phyloP scores from a whole-genome alignment of 2,329 filamentous ascomycete genomes.

The Nemania diffusa region DNA sequence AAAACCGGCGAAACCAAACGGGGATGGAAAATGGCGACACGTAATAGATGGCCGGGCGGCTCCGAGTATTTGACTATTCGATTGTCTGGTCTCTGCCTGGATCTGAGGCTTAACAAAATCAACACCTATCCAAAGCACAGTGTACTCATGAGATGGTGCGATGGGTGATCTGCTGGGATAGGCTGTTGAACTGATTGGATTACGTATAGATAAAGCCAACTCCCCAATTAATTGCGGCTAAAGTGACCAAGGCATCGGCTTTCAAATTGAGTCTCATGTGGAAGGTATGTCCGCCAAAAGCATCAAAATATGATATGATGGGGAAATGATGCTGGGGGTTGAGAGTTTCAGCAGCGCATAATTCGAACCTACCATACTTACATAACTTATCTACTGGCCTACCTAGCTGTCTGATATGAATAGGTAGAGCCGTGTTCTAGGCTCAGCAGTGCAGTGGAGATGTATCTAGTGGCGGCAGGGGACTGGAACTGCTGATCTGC shows the following conservation, averaged over 20 bases:
- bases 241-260: conserved; percentile 6
- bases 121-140: background rate
- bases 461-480: background rate
- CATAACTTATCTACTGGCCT: too few species aligned
- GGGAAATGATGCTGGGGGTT: conserved; percentile 14
- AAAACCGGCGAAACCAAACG: too few species aligned
- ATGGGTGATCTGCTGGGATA: background rate
- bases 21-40: background rate
- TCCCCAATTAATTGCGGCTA: conserved; percentile 10
- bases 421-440: background rate
- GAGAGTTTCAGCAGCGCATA: conserved; percentile 3
- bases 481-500: conserved; percentile 13
- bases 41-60: background rate
- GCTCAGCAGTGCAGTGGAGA: background rate
- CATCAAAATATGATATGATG: conserved; percentile 15
- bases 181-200: background rate
- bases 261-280: background rate
- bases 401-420: too few species aligned
- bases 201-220: background rate
- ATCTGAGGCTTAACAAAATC: background rate
- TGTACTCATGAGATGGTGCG: background rate
- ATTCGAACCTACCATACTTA: background rate
- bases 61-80: background rate
- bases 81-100: too few species aligned
- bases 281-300: conserved; percentile 1